phyloP scores from a whole-genome alignment of 768 basidiomycete genomes.

The Boletus pseudopeckii region DNA sequence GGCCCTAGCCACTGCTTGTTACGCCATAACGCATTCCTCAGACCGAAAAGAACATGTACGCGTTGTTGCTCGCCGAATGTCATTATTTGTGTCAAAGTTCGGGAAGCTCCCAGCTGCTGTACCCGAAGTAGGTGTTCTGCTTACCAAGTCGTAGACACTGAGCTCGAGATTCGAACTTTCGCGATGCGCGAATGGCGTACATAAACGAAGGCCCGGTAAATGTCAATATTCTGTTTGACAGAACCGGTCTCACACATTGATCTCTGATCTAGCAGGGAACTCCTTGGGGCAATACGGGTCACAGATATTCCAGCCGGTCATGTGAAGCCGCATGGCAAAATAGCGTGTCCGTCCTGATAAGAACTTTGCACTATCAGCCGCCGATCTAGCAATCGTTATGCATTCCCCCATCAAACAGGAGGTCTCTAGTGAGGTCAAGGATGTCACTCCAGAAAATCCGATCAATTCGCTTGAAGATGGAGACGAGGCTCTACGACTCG shows the following conservation, averaged over 20 bases:
- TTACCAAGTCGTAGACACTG: not conserved
- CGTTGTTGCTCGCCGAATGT: not conserved
- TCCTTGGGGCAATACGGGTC: not conserved
- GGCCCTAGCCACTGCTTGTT: not conserved
- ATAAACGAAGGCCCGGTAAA: not conserved
- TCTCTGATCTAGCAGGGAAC: not conserved
- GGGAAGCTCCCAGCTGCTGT: not conserved
- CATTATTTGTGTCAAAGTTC: not conserved
- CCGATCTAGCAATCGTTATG: not conserved
- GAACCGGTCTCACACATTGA: not conserved
- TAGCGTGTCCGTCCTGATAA: not conserved
- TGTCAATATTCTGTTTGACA: not conserved
- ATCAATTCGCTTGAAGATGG: slow-evolving; percentile 23
- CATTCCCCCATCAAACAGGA: not conserved
- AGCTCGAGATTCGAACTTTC: not conserved
- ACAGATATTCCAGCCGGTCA: not conserved
- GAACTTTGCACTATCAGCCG: not conserved
- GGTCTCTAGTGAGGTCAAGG: not conserved
- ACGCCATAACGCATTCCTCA: not conserved
- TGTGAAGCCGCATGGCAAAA: not conserved
- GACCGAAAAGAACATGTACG: not conserved
- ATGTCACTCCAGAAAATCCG: not conserved
- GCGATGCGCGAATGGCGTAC: not conserved
- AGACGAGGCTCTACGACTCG: slow-evolving; percentile 50
- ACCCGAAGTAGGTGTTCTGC: not conserved